A percentile compares a stretch with the other conserved stretches of the same genome.
Conservation (phyloP, 148 eudicot species). For the Nepenthes gracilis region DNA sequence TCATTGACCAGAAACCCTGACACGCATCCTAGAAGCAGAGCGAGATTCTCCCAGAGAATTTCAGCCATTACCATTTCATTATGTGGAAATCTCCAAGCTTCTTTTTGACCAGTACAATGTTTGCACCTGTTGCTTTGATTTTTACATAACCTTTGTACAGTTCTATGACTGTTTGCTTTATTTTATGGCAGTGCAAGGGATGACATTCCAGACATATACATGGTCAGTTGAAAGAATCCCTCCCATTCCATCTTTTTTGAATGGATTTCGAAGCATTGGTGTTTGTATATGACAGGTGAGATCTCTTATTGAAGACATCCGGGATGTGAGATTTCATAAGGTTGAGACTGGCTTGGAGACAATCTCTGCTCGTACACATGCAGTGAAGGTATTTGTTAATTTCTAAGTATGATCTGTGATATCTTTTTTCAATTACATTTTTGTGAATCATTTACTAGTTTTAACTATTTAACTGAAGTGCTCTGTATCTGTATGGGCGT, state of each 20-base stretch:
- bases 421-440: too few species aligned
- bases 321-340: slow-evolving; percentile 95
- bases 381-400: slow-evolving; percentile 50
- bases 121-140: slow-evolving; percentile 1
- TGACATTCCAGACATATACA: slow-evolving; percentile 78
- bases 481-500: neutral
- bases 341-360: slow-evolving; percentile 88
- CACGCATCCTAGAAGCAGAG: slow-evolving; percentile 81
- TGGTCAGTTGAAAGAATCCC: slow-evolving; percentile 37
- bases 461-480: neutral
- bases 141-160: slow-evolving; percentile 3
- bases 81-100: slow-evolving; percentile 88
- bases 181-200: slow-evolving; percentile 64
- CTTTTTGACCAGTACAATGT: slow-evolving; percentile 85
- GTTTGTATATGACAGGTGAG: slow-evolving; percentile 44
- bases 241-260: slow-evolving; percentile 1
- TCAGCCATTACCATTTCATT: slow-evolving; percentile 89
- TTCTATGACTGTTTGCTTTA: slow-evolving; percentile 1
- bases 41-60: slow-evolving; percentile 77
- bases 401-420: too few species aligned
- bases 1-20: slow-evolving; percentile 46
- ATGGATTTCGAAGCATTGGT: neutral
- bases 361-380: slow-evolving; percentile 72
- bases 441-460: neutral
- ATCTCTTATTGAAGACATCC: slow-evolving; percentile 90